Percentiles rank a stretch among this genome's conserved stretches.
Evolutionary conservation across 2,329 filamentous ascomycete species (phyloP).

Genomic region (Verticillium nubilum): DNA sequence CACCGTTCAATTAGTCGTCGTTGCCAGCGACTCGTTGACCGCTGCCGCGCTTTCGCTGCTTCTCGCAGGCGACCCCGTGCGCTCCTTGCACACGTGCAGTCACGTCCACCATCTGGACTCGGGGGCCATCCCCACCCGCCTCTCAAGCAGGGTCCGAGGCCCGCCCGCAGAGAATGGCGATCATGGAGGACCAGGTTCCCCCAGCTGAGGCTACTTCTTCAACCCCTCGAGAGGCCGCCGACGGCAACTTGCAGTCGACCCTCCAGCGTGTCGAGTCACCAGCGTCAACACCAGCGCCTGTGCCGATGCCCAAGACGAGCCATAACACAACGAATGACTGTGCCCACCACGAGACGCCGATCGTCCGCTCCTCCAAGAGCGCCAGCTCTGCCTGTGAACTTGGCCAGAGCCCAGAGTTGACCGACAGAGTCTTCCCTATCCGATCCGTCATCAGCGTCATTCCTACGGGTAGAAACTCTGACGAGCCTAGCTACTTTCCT

Average conservation of each 20-base stretch:
- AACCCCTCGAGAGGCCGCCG: background rate
- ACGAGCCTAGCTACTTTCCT: conserved; percentile 31
- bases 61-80: too few species aligned
- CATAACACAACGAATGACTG: conserved; percentile 11
- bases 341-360: conserved; percentile 8
- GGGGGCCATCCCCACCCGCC: too few species aligned
- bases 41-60: too few species aligned
- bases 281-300: too few species aligned
- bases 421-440: conserved; percentile 72
- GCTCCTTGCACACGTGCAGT: too few species aligned
- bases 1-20: too few species aligned
- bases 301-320: background rate
- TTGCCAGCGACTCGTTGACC: too few species aligned
- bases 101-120: background rate
- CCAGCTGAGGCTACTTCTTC: conserved; percentile 4
- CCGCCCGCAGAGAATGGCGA: too few species aligned
- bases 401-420: conserved; percentile 25
- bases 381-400: conserved; percentile 34
- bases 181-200: background rate
- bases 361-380: conserved; percentile 34
- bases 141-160: background rate
- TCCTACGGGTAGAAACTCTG: conserved; percentile 35
- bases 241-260: background rate
- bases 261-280: too few species aligned
- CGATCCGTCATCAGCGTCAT: conserved; percentile 73